A percentile compares a stretch with the other conserved stretches of the same genome.
phyloP scores from a whole-genome alignment of 2,329 filamentous ascomycete genomes.

The Colletotrichum limetticola region DNA sequence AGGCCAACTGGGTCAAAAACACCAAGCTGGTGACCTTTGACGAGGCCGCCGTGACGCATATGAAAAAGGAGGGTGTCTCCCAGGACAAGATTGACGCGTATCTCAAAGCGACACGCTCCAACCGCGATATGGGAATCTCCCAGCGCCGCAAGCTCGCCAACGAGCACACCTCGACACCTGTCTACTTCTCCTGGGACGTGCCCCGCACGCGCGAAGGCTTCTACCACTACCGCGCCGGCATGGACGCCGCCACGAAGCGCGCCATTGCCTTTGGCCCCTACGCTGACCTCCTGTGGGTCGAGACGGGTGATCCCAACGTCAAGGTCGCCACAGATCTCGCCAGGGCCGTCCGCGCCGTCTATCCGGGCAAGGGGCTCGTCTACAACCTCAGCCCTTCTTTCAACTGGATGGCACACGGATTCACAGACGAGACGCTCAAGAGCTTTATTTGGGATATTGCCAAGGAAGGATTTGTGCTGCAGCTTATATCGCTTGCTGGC shows the following conservation, averaged over 20 bases:
- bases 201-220: slow-evolving; percentile 93
- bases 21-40: slow-evolving; percentile 91
- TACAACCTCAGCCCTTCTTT: slow-evolving; percentile 98
- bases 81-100: slow-evolving; percentile 76
- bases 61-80: slow-evolving; percentile 72
- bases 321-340: slow-evolving; percentile 80
- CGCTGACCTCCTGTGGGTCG: slow-evolving; percentile 96
- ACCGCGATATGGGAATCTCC: slow-evolving; percentile 81
- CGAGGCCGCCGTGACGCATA: slow-evolving; percentile 84
- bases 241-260: slow-evolving; percentile 89
- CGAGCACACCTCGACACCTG: slow-evolving; percentile 71
- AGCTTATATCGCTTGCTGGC: slow-evolving; percentile 74
- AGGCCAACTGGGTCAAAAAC: slow-evolving; percentile 87
- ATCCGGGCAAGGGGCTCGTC: slow-evolving; percentile 87
- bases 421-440: slow-evolving; percentile 82
- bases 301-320: slow-evolving; percentile 91
- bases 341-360: slow-evolving; percentile 74
- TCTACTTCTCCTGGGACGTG: slow-evolving; percentile 91
- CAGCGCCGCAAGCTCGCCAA: slow-evolving; percentile 79
- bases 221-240: slow-evolving; percentile 89
- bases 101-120: slow-evolving; percentile 66
- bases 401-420: slow-evolving; percentile 98
- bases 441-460: slow-evolving; percentile 98
- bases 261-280: slow-evolving; percentile 92
- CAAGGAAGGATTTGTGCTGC: slow-evolving; percentile 81